A percentile compares a stretch with the other conserved stretches of the same genome.
These are phyloP conservation scores for Trametes cingulata DNA, from an alignment of 768 basidiomycete genomes.

Conservation along the genomic window DNA sequence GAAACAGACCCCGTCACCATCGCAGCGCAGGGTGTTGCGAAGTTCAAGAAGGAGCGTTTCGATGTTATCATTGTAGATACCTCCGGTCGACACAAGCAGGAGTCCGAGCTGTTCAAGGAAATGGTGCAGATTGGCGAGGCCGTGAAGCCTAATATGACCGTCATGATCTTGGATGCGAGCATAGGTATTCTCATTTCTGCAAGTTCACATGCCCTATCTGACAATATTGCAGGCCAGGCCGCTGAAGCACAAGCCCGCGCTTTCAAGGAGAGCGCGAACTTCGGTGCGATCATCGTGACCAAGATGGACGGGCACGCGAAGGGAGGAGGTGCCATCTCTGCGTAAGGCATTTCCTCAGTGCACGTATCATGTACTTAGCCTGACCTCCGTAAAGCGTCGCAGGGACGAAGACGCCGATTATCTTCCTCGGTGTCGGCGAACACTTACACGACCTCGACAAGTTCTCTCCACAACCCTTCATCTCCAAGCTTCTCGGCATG, in stretches of 20 bases:
- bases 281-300: conserved; percentile 98
- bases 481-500: conserved; percentile 92
- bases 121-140: conserved; percentile 97
- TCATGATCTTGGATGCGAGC: conserved; percentile 94
- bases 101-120: conserved; percentile 93
- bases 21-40: conserved; percentile 90
- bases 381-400: conserved; percentile 81
- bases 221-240: conserved; percentile 68
- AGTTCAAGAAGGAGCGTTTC: conserved; percentile 98
- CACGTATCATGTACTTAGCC: background rate
- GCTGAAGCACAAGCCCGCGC: conserved; percentile 95
- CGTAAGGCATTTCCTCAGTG: conserved; percentile 58
- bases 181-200: conserved; percentile 58
- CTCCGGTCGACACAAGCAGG: conserved; percentile 95
- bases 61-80: conserved; percentile 99
- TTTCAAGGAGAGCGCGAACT: conserved; percentile 97
- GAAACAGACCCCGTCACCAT: conserved; percentile 97
- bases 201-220: background rate
- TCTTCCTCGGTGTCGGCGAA: conserved; percentile 97
- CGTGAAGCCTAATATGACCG: conserved; percentile 94
- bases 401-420: conserved; percentile 98
- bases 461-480: conserved; percentile 95
- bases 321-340: conserved; percentile 98
- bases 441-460: conserved; percentile 96
- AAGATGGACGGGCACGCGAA: conserved; percentile 99